Evolutionary conservation across 192 early-diverging fungal species (phyloP).

Genomic region (Pilaira anomala): DNA sequence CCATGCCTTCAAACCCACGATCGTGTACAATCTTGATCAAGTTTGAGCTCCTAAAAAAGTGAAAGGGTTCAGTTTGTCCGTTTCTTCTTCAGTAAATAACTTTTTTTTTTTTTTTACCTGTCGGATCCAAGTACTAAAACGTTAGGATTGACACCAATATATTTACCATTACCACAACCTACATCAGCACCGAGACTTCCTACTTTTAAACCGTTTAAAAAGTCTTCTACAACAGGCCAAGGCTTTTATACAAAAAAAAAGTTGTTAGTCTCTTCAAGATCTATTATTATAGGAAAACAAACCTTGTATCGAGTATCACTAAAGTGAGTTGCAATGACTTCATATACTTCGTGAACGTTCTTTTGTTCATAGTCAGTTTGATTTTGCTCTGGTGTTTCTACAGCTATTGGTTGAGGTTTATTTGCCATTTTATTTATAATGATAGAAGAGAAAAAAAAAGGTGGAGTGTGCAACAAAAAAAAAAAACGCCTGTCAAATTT

Average conservation of each 20-base stretch:
- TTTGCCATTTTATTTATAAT: conserved; percentile 4
- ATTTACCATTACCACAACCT: conserved; percentile 98
- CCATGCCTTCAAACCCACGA: conserved; percentile 77
- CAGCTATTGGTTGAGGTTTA: conserved; percentile 40
- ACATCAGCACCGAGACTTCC: conserved; percentile 91
- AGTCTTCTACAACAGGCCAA: conserved; percentile 94
- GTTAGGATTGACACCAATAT: conserved; percentile 85
- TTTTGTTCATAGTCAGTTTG: conserved; percentile 61
- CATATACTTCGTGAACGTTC: conserved; percentile 90
- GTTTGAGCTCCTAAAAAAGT: conserved; percentile 59
- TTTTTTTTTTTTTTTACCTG: conserved; percentile 44
- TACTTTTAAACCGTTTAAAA: conserved; percentile 53
- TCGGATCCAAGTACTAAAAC: conserved; percentile 84
- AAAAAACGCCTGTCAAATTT: no score
- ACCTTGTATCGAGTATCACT: conserved; percentile 93
- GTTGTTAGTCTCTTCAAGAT: not conserved
- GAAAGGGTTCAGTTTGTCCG: not conserved
- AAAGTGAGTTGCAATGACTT: conserved; percentile 91
- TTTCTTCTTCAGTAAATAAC: no score
- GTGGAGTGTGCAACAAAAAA: no score
- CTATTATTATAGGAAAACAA: not conserved
- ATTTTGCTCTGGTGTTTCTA: conserved; percentile 31
- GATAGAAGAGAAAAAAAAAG: no score
- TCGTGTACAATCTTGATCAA: conserved; percentile 71
- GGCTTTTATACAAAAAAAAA: conserved; percentile 47